These are phyloP conservation scores for Dissophora ornata DNA, from an alignment of 192 early-diverging fungal genomes.

Conservation along the genomic window DNA sequence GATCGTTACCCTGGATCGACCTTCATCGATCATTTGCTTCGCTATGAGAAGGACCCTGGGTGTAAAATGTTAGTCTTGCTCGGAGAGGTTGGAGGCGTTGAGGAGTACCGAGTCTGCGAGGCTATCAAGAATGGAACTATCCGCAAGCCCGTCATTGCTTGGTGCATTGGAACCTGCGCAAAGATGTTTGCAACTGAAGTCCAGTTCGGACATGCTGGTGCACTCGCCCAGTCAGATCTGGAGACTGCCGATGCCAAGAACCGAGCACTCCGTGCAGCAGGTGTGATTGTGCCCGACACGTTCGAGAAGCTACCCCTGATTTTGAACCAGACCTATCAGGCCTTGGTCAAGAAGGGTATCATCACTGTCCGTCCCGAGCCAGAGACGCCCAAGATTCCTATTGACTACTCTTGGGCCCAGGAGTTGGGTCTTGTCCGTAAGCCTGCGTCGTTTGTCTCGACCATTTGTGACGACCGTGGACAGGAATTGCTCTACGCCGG, in stretches of 20 bases:
- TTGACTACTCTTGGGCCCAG: slow-evolving; percentile 99
- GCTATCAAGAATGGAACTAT: slow-evolving; percentile 90
- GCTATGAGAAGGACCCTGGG: slow-evolving; percentile 91
- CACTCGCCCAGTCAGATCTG: slow-evolving; percentile 93
- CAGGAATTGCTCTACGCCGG: slow-evolving; percentile 98
- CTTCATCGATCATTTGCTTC: slow-evolving; percentile 97
- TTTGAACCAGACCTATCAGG: slow-evolving; percentile 80
- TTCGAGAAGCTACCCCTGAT: slow-evolving; percentile 93
- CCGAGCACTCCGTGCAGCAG: slow-evolving; percentile 82
- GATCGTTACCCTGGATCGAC: slow-evolving; percentile 98
- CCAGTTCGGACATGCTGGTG: slow-evolving; percentile 99
- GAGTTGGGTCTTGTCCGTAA: slow-evolving; percentile 98
- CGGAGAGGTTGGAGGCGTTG: slow-evolving; percentile 98
- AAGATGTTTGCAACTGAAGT: slow-evolving; percentile 99
- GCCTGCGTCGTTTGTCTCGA: slow-evolving; percentile 97
- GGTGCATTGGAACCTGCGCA: slow-evolving; percentile 99
- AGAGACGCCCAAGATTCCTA: slow-evolving; percentile 97
- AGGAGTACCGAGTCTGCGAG: slow-evolving; percentile 95
- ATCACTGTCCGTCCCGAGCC: slow-evolving; percentile 86
- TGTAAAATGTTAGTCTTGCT: slow-evolving; percentile 96
- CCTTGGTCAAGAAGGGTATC: slow-evolving; percentile 76
- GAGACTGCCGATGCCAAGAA: slow-evolving; percentile 99
- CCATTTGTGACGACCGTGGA: slow-evolving; percentile 99
- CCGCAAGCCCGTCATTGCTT: slow-evolving; percentile 98
- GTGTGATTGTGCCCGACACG: slow-evolving; percentile 93